phyloP scores from a whole-genome alignment of 108 stramenopile genomes.

The Cyclotella distinguenda region DNA sequence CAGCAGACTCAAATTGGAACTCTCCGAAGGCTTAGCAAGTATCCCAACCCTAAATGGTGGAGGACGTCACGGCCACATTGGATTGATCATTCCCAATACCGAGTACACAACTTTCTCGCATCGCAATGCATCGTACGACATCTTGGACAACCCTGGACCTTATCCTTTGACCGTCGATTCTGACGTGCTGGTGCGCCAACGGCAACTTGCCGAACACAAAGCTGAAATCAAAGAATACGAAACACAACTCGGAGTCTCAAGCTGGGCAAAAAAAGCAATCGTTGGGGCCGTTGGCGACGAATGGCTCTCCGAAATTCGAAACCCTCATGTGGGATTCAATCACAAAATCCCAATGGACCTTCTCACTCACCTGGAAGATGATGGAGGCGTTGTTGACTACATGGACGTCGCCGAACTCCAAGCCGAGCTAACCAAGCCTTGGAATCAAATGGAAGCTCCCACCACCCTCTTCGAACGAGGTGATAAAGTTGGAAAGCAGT shows the following conservation, averaged over 20 bases:
- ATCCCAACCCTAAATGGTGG: no score
- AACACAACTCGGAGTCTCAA: no score
- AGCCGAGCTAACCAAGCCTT: not conserved
- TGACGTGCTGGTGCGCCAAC: not conserved
- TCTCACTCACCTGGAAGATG: no score
- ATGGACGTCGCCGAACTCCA: conserved; percentile 2
- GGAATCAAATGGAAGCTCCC: no score
- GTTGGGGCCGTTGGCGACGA: no score
- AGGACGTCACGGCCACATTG: not conserved
- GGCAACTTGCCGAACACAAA: no score
- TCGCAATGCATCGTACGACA: not conserved
- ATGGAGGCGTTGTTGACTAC: no score
- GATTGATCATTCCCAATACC: not conserved
- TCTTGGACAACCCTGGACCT: conserved; percentile 2
- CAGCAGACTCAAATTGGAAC: not conserved
- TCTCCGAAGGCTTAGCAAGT: not conserved
- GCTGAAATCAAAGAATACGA: no score
- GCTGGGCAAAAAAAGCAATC: no score
- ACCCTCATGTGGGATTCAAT: not conserved
- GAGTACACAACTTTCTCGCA: not conserved
- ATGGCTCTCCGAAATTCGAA: not conserved
- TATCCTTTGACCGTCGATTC: conserved; percentile 2
- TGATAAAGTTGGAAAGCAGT: not conserved
- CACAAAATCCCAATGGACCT: no score
- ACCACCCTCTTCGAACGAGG: not conserved